Evolutionary conservation across 768 basidiomycete species (phyloP), one percentile per base, ranked within the genome.

Genomic region (Tylopilus vinaceipallidus): DNA sequence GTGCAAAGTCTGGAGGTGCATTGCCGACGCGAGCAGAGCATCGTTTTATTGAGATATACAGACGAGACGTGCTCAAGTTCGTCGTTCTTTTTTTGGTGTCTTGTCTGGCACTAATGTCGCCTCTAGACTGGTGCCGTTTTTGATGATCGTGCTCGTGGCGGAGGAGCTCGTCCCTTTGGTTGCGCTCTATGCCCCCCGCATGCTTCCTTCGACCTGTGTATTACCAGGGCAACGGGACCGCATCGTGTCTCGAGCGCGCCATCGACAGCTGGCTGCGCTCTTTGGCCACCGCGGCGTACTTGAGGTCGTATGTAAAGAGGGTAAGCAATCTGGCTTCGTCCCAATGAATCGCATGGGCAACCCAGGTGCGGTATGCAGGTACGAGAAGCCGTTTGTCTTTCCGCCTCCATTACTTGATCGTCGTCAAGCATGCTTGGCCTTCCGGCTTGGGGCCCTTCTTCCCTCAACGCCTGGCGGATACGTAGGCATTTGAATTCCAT

Each of bases 171-270:
- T 94, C 47, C 91, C 91, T 13, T 75, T 94, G 53, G 80, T 92
- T 53, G 89, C 89, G 23, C 80, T 94, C 52, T 93, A 89, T 60
- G 83, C 81, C n/a, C 91, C 91, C 2, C 81, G 79, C 62, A 77
- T 91, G 72, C 80, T 94, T 23, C 91, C 91, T 1, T 92, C 90
- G 3, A 93, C 91, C 0, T 92, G 90, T 62, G 76, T 93, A 47
- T 78, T 94, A 6, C 88, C 91, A 2, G 83, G 86, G 12, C 91
- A 94, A 70, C 81, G 74, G 62, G 64, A 85, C 72, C 71, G 92
- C 71, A 74, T 86, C 70, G 62, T 74, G 64, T 54, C 75, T 65
- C 74, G 82, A 71, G 66, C 75, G 60, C 57, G 76, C 68, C 61
- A 80, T 32, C 67, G 60, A 48, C 70, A 83, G 58, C 73, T 79